phyloP scores from a whole-genome alignment of 176 grass and related monocot genomes.

The Chloris gayana region DNA sequence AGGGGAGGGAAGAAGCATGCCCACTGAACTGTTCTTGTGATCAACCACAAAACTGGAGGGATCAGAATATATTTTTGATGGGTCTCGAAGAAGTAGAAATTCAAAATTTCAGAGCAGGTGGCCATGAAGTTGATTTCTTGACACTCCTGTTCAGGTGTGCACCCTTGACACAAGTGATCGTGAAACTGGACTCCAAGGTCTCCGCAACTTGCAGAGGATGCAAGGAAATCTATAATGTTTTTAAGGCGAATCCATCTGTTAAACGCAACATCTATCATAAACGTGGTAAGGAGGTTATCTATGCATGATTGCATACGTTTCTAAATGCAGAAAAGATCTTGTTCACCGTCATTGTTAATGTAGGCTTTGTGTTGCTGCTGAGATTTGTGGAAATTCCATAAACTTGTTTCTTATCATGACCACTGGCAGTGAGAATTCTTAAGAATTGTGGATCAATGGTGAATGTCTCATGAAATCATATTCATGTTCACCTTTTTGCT shows the following conservation, averaged over 20 bases:
- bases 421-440: neutral
- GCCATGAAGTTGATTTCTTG: conserved; percentile 18
- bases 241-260: neutral
- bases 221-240: neutral
- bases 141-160: conserved; percentile 20
- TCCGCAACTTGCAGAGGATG: neutral
- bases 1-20: no score
- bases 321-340: no score
- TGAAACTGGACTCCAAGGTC: neutral
- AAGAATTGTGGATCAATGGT: neutral
- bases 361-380: no score
- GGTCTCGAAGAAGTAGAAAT: conserved; percentile 26
- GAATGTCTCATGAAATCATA: no score
- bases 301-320: no score
- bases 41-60: neutral
- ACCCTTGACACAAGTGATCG: conserved; percentile 3
- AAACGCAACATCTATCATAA: no score
- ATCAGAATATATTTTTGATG: neutral
- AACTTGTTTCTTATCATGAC: no score
- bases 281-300: no score
- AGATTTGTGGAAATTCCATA: no score
- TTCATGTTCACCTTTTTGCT: no score
- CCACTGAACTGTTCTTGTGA: neutral
- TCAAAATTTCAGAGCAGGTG: neutral
- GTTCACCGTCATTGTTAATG: no score